These are phyloP conservation scores for Perkinsus olseni DNA, from an alignment of 169 alveolate genomes.

Conservation along the genomic window DNA sequence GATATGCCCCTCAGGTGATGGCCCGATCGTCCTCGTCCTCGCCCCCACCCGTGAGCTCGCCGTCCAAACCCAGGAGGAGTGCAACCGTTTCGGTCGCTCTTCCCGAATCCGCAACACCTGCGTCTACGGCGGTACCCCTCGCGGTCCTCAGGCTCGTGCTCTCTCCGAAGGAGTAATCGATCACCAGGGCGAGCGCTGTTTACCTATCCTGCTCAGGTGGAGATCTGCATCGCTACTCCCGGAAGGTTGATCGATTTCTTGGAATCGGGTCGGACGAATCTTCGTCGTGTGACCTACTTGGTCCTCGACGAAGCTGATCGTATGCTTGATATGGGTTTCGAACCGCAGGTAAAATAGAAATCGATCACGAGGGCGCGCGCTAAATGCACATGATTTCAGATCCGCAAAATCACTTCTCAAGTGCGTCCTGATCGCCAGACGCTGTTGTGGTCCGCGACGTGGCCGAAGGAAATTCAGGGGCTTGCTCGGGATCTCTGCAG, in stretches of 20 bases:
- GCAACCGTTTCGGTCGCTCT: constrained; percentile 68
- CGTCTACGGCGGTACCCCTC: constrained; percentile 94
- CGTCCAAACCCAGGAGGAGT: constrained; percentile 87
- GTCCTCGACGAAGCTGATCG: constrained; percentile 98
- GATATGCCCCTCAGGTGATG: constrained; percentile 79
- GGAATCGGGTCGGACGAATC: constrained; percentile 77
- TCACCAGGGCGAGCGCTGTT: background rate
- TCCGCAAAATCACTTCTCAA: constrained; percentile 81
- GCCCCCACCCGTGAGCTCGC: constrained; percentile 99
- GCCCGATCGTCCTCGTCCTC: constrained; percentile 92
- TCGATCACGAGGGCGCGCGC: background rate
- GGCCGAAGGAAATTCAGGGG: constrained; percentile 93
- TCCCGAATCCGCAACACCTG: constrained; percentile 68
- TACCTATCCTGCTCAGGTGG: constrained; percentile 37
- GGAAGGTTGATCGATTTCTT: constrained; percentile 93
- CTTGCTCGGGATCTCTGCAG: constrained; percentile 86
- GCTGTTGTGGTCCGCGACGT: constrained; percentile 95
- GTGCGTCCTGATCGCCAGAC: constrained; percentile 85
- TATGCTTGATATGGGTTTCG: constrained; percentile 99
- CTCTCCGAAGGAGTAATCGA: constrained; percentile 71
- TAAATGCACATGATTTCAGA: constrained; percentile 17
- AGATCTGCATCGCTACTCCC: constrained; percentile 89
- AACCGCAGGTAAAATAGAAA: constrained; percentile 75
- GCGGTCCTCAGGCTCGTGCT: constrained; percentile 65
- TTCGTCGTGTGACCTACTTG: constrained; percentile 90